phyloP scores from a whole-genome alignment of 2,329 filamentous ascomycete genomes.

The Penicillium griseofulvum region DNA sequence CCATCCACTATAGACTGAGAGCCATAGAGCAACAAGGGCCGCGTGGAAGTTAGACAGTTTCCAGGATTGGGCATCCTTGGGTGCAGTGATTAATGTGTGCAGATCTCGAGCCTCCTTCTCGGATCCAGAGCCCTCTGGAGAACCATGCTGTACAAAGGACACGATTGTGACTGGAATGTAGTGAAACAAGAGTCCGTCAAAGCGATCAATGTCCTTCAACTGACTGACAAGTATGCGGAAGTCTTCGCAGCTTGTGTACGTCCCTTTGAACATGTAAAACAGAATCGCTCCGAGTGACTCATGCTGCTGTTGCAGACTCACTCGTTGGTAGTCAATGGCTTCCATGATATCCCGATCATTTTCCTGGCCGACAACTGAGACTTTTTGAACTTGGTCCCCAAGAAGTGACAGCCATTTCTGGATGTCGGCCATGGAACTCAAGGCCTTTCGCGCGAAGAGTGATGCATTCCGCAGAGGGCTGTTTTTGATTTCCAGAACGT shows the following conservation, averaged over 20 bases:
- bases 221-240: constrained; percentile 69
- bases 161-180: constrained; percentile 76
- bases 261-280: constrained; percentile 72
- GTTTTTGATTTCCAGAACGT: constrained; percentile 58
- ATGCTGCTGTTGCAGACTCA: constrained; percentile 82
- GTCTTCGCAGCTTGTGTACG: constrained; percentile 67
- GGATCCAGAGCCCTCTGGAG: constrained; percentile 67
- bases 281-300: constrained; percentile 82
- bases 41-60: constrained; percentile 72
- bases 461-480: constrained; percentile 51
- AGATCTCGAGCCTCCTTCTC: constrained; percentile 68
- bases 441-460: constrained; percentile 70
- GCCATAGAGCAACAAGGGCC: constrained; percentile 78
- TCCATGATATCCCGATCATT: constrained; percentile 67
- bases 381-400: constrained; percentile 71
- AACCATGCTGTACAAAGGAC: constrained; percentile 75
- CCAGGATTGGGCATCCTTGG: constrained; percentile 68
- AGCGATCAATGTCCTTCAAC: constrained; percentile 69
- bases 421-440: constrained; percentile 72
- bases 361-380: constrained; percentile 68
- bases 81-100: constrained; percentile 65
- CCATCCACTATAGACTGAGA: constrained; percentile 88
- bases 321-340: constrained; percentile 74
- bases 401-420: constrained; percentile 74
- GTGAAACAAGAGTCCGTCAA: constrained; percentile 74